Conservation (phyloP, 2,329 filamentous ascomycete genomes). For the Cladosporium sp. region DNA sequence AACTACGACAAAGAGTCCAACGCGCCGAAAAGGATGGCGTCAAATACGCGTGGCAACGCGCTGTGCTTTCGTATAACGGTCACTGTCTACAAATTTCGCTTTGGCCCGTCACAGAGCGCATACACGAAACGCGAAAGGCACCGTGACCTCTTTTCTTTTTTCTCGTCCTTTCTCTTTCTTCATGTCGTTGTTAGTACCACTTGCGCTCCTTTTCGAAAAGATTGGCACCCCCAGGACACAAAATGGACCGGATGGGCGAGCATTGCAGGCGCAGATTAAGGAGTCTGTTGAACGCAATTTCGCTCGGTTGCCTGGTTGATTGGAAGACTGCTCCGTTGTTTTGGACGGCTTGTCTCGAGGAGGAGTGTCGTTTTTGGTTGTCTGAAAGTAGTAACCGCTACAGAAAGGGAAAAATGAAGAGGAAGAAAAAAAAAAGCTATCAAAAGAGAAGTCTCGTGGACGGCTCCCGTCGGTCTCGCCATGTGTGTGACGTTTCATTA, state of each 20-base stretch:
- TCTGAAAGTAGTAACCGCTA: slow-evolving; percentile 1
- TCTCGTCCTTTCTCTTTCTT: neutral
- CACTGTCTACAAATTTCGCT: neutral
- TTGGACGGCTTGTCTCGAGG: neutral
- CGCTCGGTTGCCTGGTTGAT: neutral
- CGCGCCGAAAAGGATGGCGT: neutral
- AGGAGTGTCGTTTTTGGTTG: neutral
- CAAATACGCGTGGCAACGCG: neutral
- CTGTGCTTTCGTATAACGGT: neutral
- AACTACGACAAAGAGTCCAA: neutral
- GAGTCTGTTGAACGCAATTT: neutral
- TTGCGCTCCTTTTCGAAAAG: slow-evolving; percentile 11
- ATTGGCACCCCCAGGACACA: neutral
- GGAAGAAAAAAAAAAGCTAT: neutral
- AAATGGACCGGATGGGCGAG: neutral
- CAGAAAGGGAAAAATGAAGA: slow-evolving; percentile 7
- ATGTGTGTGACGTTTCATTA: neutral
- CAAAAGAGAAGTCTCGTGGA: neutral
- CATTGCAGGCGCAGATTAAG: neutral
- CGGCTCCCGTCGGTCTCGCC: neutral
- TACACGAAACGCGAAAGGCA: neutral
- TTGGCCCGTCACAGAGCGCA: neutral
- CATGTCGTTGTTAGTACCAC: slow-evolving; percentile 16
- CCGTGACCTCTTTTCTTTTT: neutral
- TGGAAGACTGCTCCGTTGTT: neutral